Percentiles rank a stretch among this genome's conserved stretches.
phyloP scores from a whole-genome alignment of 768 basidiomycete genomes.

The Auricularia auricula-judae region DNA sequence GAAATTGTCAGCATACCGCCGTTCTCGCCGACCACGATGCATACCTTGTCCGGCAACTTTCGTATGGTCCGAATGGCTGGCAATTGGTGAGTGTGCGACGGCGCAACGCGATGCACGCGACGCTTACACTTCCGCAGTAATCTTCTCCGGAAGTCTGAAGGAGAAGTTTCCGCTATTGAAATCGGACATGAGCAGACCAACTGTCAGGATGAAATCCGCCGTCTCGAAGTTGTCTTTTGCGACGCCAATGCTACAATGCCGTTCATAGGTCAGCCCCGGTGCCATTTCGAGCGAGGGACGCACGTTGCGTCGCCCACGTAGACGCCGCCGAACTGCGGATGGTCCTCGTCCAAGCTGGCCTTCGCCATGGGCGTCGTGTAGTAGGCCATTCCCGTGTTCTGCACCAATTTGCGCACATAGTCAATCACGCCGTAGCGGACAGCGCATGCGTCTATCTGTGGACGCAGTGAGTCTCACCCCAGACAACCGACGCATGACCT shows the following conservation, averaged over 20 bases:
- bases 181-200: not conserved
- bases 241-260: not conserved
- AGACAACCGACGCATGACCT: no score
- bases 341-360: constrained; percentile 2
- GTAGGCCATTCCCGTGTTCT: constrained; percentile 59
- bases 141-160: not conserved
- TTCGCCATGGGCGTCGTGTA: constrained; percentile 79
- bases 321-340: not conserved
- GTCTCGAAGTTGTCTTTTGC: not conserved
- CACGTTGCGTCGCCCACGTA: not conserved
- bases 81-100: not conserved
- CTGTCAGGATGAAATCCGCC: not conserved
- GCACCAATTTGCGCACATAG: constrained; percentile 52
- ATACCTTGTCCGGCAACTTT: not conserved
- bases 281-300: no score
- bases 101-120: constrained; percentile 15
- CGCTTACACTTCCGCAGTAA: constrained; percentile 16
- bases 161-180: not conserved
- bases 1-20: not conserved
- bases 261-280: no score
- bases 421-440: constrained; percentile 56
- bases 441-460: constrained; percentile 56
- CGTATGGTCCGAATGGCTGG: not conserved
- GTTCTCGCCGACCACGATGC: not conserved
- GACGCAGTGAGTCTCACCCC: no score